Evolutionary conservation across 2,329 filamentous ascomycete species (phyloP), one percentile per base, ranked within the genome.

Genomic region (Xylariales sp.): DNA sequence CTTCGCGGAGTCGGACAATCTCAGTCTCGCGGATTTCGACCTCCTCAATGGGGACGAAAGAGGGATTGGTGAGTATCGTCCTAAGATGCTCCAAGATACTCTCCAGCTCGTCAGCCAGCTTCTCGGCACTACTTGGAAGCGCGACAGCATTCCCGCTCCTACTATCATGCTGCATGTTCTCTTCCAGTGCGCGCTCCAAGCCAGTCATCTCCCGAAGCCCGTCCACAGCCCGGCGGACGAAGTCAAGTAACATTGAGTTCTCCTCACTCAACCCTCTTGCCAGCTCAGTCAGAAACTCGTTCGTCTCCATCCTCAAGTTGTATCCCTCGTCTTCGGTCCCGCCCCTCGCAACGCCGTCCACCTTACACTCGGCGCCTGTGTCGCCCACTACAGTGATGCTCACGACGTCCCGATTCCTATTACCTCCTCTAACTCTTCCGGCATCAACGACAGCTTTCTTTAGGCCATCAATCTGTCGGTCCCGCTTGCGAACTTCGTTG

Each of bases 31-130:
- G 81, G n/a, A 89, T 68, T 56, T 94, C 84, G 2, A 98, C 88
- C 61, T 97, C 93, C 54, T 97, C 93, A 16, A 97, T 80, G 1
- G 91, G 87, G 11, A 96, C 93, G 60, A 97, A 98, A 3, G 90
- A 95, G 1, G 93, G 93, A 56, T 97, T 97, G 7, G 89, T 96
- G 32, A 98, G 72, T 27, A 98, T 78, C 3, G 77, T 84, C 50
- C 86, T 79, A 49, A 98, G 76, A 57, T 95, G 88, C 24, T 86
- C 80, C 46, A 97, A 73, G 8, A 95, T 82, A 5, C 70, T 70
- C 40, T 90, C 83, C 65, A 96, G 79, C 49, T 94, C 86, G 7
- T 66, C 59, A 1, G 84, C 80, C 46, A 97, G 75, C 32, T 90
- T 85, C 52, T 88, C 70, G 32, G 69, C 69, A 33, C 60, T 63